These are phyloP conservation scores for Luvunga scandens DNA, from an alignment of 345 rosid genomes.

Conservation along the genomic window DNA sequence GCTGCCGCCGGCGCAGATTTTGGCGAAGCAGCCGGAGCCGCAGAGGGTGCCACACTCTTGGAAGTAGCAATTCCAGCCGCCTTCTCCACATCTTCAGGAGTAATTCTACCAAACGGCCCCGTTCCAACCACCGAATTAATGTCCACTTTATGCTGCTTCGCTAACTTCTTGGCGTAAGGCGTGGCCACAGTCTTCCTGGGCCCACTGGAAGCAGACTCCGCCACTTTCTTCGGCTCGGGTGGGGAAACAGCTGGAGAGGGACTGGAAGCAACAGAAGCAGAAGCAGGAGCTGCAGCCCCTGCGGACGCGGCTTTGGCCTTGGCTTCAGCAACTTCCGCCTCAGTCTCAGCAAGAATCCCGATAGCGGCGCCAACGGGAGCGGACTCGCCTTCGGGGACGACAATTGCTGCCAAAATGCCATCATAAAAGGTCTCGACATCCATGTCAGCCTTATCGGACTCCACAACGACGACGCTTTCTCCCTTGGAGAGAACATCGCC, in stretches of 20 bases:
- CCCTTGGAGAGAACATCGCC: conserved; percentile 89
- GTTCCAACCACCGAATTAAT: conserved; percentile 60
- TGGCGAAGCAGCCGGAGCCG: conserved; percentile 25
- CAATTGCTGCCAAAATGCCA: conserved; percentile 92
- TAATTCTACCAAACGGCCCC: conserved; percentile 80
- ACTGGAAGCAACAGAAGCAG: conserved; percentile 51
- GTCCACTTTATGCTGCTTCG: conserved; percentile 87
- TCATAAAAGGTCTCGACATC: conserved; percentile 95
- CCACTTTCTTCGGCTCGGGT: conserved; percentile 22
- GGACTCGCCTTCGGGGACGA: conserved; percentile 83
- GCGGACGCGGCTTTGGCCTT: conserved; percentile 61
- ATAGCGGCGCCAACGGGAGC: conserved; percentile 93
- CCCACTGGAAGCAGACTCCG: conserved; percentile 31
- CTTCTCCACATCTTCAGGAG: conserved; percentile 71
- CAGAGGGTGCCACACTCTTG: conserved; percentile 29
- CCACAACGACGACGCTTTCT: conserved; percentile 94
- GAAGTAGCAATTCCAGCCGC: conserved; percentile 74
- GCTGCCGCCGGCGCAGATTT: conserved; percentile 33
- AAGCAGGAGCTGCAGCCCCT: conserved; percentile 40
- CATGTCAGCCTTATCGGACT: conserved; percentile 98
- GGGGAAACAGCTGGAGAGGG: conserved; percentile 43
- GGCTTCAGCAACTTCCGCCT: conserved; percentile 86
- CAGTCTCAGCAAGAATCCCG: conserved; percentile 81
- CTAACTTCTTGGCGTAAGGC: conserved; percentile 85
- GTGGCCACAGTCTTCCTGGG: conserved; percentile 69